Evolutionary conservation across 2,329 filamentous ascomycete species (phyloP), one percentile per base, ranked within the genome.

Genomic region (Penicillium frequentans): DNA sequence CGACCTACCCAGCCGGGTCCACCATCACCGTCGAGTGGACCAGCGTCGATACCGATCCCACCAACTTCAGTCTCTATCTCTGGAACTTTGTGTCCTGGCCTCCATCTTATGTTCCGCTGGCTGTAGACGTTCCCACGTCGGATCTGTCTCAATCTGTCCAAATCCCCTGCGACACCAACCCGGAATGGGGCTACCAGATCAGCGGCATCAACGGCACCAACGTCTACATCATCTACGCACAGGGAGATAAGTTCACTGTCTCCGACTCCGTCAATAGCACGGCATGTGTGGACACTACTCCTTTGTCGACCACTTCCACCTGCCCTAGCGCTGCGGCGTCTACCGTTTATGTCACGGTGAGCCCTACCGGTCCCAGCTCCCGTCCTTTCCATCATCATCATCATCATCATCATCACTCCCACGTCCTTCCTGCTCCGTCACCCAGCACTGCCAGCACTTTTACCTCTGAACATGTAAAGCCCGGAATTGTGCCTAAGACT

Each of bases 171-270:
- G 66, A 71, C 53, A 66, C 71, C 39, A 61, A 66, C 55, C 66
- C 64, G 49, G 72, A 71, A 54, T 73, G 66, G 53, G 76, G 76
- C 16, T 79, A 73, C 68, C 76, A 78, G 62, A 74, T 79, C 67
- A 78, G 77, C 61, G 76, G 74, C 60, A 77, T 79, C 68, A 78
- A 78, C 69, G 76, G 75, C 60, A 77, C 76, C 61, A 78, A 79
- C 64, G 71, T 76, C 60, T 78, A 75, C 61, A 69, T 77, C 50
- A 78, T 79, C 67, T 74, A 77, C 62, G 73, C 76, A 6, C 75
- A 79, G 68, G 74, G 75, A 26, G 66, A 69, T 47, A 73, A 73
- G 57, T 78, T 79, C 68, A 73, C 59, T 58, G 62, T 78, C 59
- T 44, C 60, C 11, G 16, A 42, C 11, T 10, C 39, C 19, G 39